Conservation (phyloP, 768 basidiomycete species). For the Cyathus striatus region DNA sequence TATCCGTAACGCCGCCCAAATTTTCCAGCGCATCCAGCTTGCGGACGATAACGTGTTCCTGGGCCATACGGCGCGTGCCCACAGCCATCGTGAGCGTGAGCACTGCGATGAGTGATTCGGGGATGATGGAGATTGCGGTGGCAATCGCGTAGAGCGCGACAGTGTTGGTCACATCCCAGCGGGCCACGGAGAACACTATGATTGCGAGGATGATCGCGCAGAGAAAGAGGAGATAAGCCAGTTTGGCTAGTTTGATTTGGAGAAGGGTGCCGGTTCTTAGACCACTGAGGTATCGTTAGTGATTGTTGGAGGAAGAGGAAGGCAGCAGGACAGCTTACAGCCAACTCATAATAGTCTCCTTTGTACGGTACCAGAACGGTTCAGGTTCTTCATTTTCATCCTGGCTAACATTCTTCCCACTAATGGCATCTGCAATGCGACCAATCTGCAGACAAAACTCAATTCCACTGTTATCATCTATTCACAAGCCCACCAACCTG, state of each 20-base stretch:
- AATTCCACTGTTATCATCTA: no score
- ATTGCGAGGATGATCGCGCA: constrained; percentile 30
- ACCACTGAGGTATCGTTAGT: constrained; percentile 15
- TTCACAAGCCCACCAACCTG: constrained; percentile 28
- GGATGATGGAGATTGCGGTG: constrained; percentile 31
- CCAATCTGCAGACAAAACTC: constrained; percentile 26
- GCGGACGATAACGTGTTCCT: constrained; percentile 55
- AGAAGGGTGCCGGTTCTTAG: constrained; percentile 29
- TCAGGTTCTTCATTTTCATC: constrained; percentile 10
- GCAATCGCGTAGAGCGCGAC: constrained; percentile 34
- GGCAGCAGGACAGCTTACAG: constrained; percentile 17
- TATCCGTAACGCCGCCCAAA: constrained; percentile 47
- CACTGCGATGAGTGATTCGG: constrained; percentile 38
- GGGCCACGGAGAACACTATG: constrained; percentile 29
- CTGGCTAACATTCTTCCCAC: constrained; percentile 13
- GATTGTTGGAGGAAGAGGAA: background rate
- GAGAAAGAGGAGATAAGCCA: constrained; percentile 30
- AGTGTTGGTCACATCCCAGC: constrained; percentile 23
- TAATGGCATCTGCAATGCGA: constrained; percentile 28
- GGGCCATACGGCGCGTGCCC: constrained; percentile 50
- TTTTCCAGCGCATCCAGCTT: constrained; percentile 62
- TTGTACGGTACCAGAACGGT: constrained; percentile 15
- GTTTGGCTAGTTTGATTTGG: constrained; percentile 29
- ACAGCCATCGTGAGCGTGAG: constrained; percentile 56
- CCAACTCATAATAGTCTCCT: constrained; percentile 14